Percentiles rank a stretch among this genome's conserved stretches.
Conservation (phyloP, 306 rosid species). For the Cicer judaicum region DNA sequence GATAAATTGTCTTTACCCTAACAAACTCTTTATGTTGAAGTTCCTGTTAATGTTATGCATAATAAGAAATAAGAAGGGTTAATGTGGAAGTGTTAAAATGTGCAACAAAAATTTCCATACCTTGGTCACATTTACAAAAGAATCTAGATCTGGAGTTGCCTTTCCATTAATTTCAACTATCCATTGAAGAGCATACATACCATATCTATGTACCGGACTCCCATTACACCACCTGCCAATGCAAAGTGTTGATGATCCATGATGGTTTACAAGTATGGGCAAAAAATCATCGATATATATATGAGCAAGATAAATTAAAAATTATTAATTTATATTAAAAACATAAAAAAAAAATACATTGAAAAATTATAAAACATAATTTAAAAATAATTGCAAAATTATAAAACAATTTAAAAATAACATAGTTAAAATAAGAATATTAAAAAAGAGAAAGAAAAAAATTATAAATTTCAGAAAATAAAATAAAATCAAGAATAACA, state of each 20-base stretch:
- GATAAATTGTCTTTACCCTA: conserved; percentile 80
- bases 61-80: background rate
- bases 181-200: conserved; percentile 97
- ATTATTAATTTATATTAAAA: too few species aligned
- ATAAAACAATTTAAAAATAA: too few species aligned
- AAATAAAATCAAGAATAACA: too few species aligned
- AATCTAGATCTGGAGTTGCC: conserved; percentile 80
- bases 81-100: background rate
- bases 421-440: too few species aligned
- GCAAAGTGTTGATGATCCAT: background rate
- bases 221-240: conserved; percentile 90
- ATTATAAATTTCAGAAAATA: too few species aligned
- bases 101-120: conserved; percentile 46
- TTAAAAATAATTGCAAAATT: too few species aligned
- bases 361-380: too few species aligned
- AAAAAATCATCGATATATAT: too few species aligned
- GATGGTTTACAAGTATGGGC: too few species aligned
- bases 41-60: conserved; percentile 74
- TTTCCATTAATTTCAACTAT: conserved; percentile 90
- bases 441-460: too few species aligned
- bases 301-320: too few species aligned
- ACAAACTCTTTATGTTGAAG: conserved; percentile 86
- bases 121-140: conserved; percentile 83
- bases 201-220: conserved; percentile 94
- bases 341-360: too few species aligned